Evolutionary conservation across 768 basidiomycete species (phyloP).

Genomic region (Trametes punicea): DNA sequence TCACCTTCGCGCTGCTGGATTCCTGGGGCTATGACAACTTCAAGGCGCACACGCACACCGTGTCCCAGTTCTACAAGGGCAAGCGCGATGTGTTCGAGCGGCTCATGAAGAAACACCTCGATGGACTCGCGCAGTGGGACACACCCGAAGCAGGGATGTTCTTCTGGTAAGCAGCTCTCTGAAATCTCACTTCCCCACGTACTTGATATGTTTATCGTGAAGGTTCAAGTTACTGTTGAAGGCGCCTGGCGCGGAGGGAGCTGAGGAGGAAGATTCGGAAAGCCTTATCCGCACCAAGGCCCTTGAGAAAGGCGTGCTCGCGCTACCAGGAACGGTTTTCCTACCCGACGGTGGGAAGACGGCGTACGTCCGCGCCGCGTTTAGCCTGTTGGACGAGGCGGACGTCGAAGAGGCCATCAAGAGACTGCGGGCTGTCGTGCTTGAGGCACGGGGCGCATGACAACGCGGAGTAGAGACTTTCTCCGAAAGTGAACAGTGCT

Average conservation of each 20-base stretch:
- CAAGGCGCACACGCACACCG: slow-evolving; percentile 59
- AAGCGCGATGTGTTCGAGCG: slow-evolving; percentile 79
- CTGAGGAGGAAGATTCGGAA: slow-evolving; percentile 44
- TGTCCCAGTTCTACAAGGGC: slow-evolving; percentile 67
- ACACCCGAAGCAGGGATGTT: slow-evolving; percentile 85
- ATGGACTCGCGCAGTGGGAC: slow-evolving; percentile 71
- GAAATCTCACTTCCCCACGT: neutral
- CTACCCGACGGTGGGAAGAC: slow-evolving; percentile 69
- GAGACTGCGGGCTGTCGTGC: slow-evolving; percentile 43
- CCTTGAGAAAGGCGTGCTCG: slow-evolving; percentile 78
- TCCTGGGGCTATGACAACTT: slow-evolving; percentile 83
- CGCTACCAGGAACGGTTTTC: slow-evolving; percentile 84
- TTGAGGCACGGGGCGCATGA: slow-evolving; percentile 23
- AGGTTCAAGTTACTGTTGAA: slow-evolving; percentile 74
- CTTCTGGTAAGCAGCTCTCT: slow-evolving; percentile 60
- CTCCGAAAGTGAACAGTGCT: too few relatives aligned
- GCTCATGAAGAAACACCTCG: slow-evolving; percentile 71
- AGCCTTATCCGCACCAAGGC: slow-evolving; percentile 72
- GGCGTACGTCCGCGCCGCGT: slow-evolving; percentile 81
- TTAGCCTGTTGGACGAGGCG: slow-evolving; percentile 64
- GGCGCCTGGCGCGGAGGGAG: slow-evolving; percentile 35
- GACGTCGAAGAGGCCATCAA: slow-evolving; percentile 74
- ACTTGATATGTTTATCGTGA: neutral
- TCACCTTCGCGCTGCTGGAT: slow-evolving; percentile 56
- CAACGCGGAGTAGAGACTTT: neutral